Evolutionary conservation across 2,329 filamentous ascomycete species (phyloP).

Genomic region (Paraphaeosphaeria sporulosa): DNA sequence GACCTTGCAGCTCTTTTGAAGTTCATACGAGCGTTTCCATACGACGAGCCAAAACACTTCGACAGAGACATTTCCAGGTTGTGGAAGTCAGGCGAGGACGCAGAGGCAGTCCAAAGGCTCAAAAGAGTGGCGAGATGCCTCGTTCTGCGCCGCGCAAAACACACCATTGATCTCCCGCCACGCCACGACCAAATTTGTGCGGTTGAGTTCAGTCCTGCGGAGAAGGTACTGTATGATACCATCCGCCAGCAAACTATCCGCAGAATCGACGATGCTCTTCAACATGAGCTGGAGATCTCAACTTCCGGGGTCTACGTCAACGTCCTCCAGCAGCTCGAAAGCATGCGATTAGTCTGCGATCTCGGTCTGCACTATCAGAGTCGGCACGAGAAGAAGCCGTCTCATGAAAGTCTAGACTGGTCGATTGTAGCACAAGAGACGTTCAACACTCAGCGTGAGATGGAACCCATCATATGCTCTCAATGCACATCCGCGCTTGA

Average conservation of each 20-base stretch:
- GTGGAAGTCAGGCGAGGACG: constrained; percentile 50
- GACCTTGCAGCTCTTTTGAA: constrained; percentile 55
- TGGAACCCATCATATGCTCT: constrained; percentile 22
- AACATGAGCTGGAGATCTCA: constrained; percentile 17
- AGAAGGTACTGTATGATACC: constrained; percentile 49
- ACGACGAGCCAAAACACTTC: constrained; percentile 49
- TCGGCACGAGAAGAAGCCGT: constrained; percentile 9
- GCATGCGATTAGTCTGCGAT: constrained; percentile 57
- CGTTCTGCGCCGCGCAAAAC: constrained; percentile 52
- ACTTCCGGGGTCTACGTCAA: constrained; percentile 46
- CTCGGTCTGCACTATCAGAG: constrained; percentile 53
- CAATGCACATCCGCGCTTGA: constrained; percentile 20
- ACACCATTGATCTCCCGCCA: constrained; percentile 49
- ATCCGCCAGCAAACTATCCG: constrained; percentile 20
- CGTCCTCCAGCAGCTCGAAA: constrained; percentile 56
- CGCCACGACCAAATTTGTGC: constrained; percentile 43
- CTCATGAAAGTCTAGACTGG: constrained; percentile 17
- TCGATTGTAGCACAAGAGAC: constrained; percentile 18
- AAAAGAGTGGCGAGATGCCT: constrained; percentile 51
- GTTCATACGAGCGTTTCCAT: constrained; percentile 55
- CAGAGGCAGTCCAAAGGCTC: constrained; percentile 51
- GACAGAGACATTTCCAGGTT: constrained; percentile 48
- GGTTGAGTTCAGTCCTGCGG: constrained; percentile 48
- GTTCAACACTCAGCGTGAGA: constrained; percentile 23
- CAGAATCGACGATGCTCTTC: constrained; percentile 43